These are phyloP conservation scores for Senna tora DNA, from an alignment of 306 rosid species.

Conservation along the genomic window DNA sequence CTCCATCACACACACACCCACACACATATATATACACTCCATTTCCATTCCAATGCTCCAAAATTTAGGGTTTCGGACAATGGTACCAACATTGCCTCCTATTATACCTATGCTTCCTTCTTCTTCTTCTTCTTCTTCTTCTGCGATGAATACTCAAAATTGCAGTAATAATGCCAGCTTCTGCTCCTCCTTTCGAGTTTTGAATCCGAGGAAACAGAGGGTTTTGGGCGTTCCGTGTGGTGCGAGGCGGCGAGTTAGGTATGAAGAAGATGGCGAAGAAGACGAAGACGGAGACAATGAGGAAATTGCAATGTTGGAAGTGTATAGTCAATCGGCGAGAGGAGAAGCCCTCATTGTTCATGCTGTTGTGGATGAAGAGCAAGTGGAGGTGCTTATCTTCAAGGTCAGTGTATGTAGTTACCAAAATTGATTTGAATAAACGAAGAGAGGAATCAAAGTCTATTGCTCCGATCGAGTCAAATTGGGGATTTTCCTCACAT, in stretches of 20 bases:
- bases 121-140: too few relatives aligned
- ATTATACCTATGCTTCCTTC: conserved; percentile 24
- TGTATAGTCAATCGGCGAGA: conserved; percentile 61
- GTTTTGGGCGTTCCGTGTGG: conserved; percentile 35
- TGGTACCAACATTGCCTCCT: conserved; percentile 31
- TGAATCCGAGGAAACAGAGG: conserved; percentile 28
- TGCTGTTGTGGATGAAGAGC: conserved; percentile 61
- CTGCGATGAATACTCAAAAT: conserved; percentile 2
- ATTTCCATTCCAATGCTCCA: conserved; percentile 22
- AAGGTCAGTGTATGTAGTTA: conserved; percentile 52
- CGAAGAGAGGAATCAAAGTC: too few relatives aligned
- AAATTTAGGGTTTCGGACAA: conserved; percentile 25
- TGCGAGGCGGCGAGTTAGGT: conserved; percentile 67
- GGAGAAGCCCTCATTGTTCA: conserved; percentile 81
- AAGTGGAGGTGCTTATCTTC: conserved; percentile 77
- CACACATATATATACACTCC: too few relatives aligned
- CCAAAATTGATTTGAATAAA: too few relatives aligned
- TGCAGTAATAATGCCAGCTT: conserved; percentile 14
- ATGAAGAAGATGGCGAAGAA: conserved; percentile 46
- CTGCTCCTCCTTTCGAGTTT: conserved; percentile 10
- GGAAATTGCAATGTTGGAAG: conserved; percentile 65
- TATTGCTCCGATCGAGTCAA: too few relatives aligned
- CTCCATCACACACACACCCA: too few relatives aligned
- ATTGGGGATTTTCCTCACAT: too few relatives aligned
- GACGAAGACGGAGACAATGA: conserved; percentile 66